Evolutionary conservation across 2,329 filamentous ascomycete species (phyloP).

Genomic region (Lachnellula cervina): DNA sequence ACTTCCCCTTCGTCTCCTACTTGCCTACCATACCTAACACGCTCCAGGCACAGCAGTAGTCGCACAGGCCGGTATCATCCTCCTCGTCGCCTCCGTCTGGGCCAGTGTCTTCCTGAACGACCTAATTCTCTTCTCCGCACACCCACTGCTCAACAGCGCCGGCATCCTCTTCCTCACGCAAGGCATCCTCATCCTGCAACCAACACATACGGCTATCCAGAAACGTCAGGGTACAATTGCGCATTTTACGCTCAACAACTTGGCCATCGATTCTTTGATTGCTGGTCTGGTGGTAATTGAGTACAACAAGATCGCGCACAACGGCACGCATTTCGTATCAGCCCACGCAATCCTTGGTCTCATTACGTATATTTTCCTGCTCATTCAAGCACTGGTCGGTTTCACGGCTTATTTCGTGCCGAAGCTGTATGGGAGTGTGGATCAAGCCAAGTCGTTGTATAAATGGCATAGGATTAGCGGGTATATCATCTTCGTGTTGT

Average conservation of each 20-base stretch:
- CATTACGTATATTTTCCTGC: conserved; percentile 63
- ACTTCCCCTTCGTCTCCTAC: conserved; percentile 14
- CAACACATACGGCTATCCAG: conserved; percentile 71
- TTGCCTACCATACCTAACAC: conserved; percentile 5
- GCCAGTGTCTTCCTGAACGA: conserved; percentile 62
- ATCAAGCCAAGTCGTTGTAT: conserved; percentile 76
- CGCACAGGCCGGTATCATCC: conserved; percentile 71
- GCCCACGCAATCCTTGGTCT: conserved; percentile 80
- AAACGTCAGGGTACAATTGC: conserved; percentile 57
- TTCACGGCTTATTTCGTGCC: conserved; percentile 79
- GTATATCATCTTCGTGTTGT: conserved; percentile 65
- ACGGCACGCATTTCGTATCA: conserved; percentile 70
- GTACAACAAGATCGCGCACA: conserved; percentile 72
- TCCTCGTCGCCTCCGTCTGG: conserved; percentile 76
- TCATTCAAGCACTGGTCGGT: conserved; percentile 72
- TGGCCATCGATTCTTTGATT: conserved; percentile 48
- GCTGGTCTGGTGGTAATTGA: conserved; percentile 69
- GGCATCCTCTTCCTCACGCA: conserved; percentile 73
- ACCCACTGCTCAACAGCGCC: conserved; percentile 67
- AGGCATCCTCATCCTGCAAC: conserved; percentile 80
- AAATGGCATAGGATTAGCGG: conserved; percentile 82
- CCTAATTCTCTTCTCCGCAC: conserved; percentile 79
- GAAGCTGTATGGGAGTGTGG: conserved; percentile 68
- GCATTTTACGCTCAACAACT: conserved; percentile 66
- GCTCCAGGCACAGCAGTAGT: conserved; percentile 70